Base-by-base conservation (phyloP, 495 filamentous ascomycete genomes). In the Tricharina praecox region DNA sequence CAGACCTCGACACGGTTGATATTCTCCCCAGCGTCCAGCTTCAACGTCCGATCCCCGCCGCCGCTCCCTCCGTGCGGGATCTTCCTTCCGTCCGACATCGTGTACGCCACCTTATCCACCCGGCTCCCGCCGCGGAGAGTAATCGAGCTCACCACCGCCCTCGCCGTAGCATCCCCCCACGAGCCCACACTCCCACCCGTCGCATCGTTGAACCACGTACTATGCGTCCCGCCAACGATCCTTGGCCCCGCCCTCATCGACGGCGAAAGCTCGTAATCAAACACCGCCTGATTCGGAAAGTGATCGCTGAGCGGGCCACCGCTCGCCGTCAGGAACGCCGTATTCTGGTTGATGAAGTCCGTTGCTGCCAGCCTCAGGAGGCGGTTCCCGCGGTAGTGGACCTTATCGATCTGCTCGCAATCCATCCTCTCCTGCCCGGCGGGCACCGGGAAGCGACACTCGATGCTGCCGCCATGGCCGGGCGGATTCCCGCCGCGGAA, bases 301-400 rank as follows among this genome's bases (percentile, higher is more conserved):
- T 80, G 75, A 53, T 79, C 76, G 3, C 70, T 73, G 21, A 81
- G 64, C 7, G 78, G 61, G 25, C 58, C 61, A 1, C 72, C 72
- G 11, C 37, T 28, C 3, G 30, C 15, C 3, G 23, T 28, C 19
- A 52, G 26, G 15, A 52, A 52, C 16, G 23, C 34, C 18, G 44
- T 9, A 25, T 52, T 52, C 19, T 42, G 40, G 20, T 52, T 52
- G 3, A 41, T 18, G 20, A 47, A 52, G 9, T 32, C 16, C n/a
- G 36, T 52, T 16, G 50, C 23, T 10, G 32, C 39, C 19, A 52
- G 34, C 37, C 35, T 48, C 16, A 52, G 23, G 8, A n/a, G 4
- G 3, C 15, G 5, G 13, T 21, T 18, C n/a, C 20, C 25, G 20
- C 50, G 28, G 25, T 34, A 52, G 20, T 47, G 38, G 21, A 52